These are phyloP conservation scores for Malassezia obtusa DNA, from an alignment of 1,284 basidiomycete species.

Conservation along the genomic window DNA sequence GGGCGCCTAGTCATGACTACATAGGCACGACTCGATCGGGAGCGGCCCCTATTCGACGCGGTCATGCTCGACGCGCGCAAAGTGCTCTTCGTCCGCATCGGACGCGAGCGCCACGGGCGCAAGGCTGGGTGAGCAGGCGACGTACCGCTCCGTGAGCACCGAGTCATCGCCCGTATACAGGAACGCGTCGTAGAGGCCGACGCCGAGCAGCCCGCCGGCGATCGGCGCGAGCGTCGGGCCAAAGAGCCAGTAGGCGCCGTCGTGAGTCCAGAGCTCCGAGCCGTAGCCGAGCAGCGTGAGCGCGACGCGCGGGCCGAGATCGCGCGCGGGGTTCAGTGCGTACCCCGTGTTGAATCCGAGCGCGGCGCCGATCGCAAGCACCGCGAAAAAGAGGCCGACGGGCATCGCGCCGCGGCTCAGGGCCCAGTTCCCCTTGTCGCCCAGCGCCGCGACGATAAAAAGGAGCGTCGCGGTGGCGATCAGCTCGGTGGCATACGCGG, in stretches of 20 bases:
- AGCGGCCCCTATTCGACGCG: too few species aligned
- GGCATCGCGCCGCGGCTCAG: constrained; percentile 55
- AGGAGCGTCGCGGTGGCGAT: constrained; percentile 31
- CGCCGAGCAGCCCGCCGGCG: constrained; percentile 44
- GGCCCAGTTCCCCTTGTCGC: constrained; percentile 50
- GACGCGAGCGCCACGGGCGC: neutral
- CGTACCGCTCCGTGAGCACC: constrained; percentile 9
- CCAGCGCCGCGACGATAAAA: constrained; percentile 28
- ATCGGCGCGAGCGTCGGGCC: constrained; percentile 51
- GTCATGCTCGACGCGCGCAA: neutral
- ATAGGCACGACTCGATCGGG: neutral
- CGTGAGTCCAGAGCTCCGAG: constrained; percentile 50
- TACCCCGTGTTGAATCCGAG: constrained; percentile 59
- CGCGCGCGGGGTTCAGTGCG: constrained; percentile 60
- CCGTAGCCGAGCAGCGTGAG: constrained; percentile 60
- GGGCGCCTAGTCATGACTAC: neutral
- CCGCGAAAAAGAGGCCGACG: constrained; percentile 54
- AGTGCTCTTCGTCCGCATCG: neutral
- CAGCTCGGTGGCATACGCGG: constrained; percentile 19
- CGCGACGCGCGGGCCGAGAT: constrained; percentile 58
- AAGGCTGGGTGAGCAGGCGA: neutral
- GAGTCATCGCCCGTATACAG: constrained; percentile 48
- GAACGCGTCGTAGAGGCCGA: constrained; percentile 44
- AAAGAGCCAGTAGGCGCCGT: constrained; percentile 68
- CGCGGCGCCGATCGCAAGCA: constrained; percentile 55